A percentile compares a stretch with the other conserved stretches of the same genome.
These are phyloP conservation scores for Collybia nuda DNA, from an alignment of 768 basidiomycete species.

Conservation along the genomic window DNA sequence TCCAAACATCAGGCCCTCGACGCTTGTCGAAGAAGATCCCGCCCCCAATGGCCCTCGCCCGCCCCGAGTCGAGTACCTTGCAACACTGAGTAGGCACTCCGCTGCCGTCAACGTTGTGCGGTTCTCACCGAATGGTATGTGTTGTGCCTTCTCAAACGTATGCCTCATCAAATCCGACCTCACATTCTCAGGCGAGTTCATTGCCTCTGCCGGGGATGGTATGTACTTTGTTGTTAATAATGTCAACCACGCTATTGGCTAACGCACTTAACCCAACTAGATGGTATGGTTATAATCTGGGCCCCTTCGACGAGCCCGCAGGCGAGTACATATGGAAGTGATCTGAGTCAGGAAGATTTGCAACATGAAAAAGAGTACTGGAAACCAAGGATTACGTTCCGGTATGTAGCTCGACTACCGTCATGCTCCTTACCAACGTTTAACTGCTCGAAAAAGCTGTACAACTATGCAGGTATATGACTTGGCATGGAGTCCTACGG, in stretches of 20 bases:
- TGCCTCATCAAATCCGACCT: background rate
- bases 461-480: constrained; percentile 98
- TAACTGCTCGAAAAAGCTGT: constrained; percentile 50
- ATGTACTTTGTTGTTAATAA: constrained; percentile 23
- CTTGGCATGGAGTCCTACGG: constrained; percentile 94
- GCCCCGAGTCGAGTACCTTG: constrained; percentile 94
- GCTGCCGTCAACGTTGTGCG: constrained; percentile 96
- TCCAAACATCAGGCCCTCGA: constrained; percentile 79
- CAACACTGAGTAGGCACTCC: constrained; percentile 90
- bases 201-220: constrained; percentile 99
- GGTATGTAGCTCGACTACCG: constrained; percentile 42
- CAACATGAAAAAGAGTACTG: constrained; percentile 94
- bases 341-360: constrained; percentile 72
- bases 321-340: constrained; percentile 77
- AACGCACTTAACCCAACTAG: constrained; percentile 37
- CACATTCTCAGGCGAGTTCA: constrained; percentile 65
- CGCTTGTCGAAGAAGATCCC: constrained; percentile 44
- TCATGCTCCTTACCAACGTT: background rate
- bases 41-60: constrained; percentile 33
- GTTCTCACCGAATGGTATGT: constrained; percentile 89
- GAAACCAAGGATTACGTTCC: constrained; percentile 84
- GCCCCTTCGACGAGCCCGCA: constrained; percentile 76
- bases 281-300: constrained; percentile 98
- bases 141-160: constrained; percentile 4
- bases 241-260: constrained; percentile 6